Evolutionary conservation across 768 basidiomycete species (phyloP), one percentile per base, ranked within the genome.

Genomic region (Boletus patriciae): DNA sequence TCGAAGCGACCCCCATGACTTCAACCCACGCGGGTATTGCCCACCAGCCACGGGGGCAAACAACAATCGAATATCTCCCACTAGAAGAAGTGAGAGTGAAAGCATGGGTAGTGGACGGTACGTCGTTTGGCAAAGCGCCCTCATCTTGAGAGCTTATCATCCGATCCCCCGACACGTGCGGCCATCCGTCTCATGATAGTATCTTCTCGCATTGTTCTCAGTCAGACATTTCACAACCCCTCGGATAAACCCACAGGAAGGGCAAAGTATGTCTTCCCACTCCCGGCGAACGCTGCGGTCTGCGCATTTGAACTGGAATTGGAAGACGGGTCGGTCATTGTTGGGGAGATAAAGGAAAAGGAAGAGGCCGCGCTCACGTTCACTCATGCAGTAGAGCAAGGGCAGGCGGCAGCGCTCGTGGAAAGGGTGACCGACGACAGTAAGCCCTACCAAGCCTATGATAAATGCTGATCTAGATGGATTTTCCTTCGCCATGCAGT

Each of bases 211-310:
- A 71, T 81, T 1, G 69, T 74, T 2, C 60, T 83, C 38, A 57
- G 59, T 1, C 81, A 82, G 50, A 67, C 65, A 0, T 83, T 76
- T 64, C 64, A 51, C 16, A 83, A 83, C 55, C 59, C 72, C 0
- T 70, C 71, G 4, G 64, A 68, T 10, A 58, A 56, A 36, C 63
- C 74, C 2, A 83, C 82, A 0, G 65, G 68, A 40, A 71, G 77
- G 45, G 81, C 80, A 27, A 76, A 80, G 33, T 87, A 85, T 65
- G 73, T 77, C 38, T 86, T 87, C 59, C 84, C 85, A 10, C 75
- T 86, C 6, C 86, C 85, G 0, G 80, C 77, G 1, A 73, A 72
- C 31, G 80, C 79, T 0, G 83, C 82, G 0, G 75, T 85, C 9
- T 85, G 82, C 55, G 77, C 76, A 0, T 87, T 87, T 61, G 70